These are phyloP conservation scores for Chlamydomonas incerta DNA, from an alignment of 139 green algal genomes.

Conservation along the genomic window DNA sequence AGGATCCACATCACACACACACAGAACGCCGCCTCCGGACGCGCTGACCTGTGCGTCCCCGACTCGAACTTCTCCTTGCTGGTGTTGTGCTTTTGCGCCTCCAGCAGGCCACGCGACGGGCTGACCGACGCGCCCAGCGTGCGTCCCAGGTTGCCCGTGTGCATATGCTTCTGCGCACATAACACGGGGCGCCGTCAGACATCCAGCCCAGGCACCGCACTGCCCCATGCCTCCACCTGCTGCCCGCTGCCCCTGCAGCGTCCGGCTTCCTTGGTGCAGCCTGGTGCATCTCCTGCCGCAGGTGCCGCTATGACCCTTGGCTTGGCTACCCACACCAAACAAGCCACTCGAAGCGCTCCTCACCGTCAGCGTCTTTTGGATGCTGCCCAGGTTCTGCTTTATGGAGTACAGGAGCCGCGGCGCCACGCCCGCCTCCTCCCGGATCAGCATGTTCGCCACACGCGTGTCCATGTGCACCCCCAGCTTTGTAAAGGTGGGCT, in stretches of 20 bases:
- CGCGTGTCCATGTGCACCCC: slow-evolving; percentile 66
- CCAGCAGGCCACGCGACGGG: slow-evolving; percentile 64
- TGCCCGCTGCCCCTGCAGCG: no score
- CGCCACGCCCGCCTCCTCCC: slow-evolving; percentile 71
- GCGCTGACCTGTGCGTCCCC: slow-evolving; percentile 52
- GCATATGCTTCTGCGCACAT: slow-evolving; percentile 53
- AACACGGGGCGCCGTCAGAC: no score
- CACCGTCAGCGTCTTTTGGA: slow-evolving; percentile 64
- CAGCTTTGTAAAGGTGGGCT: slow-evolving; percentile 71
- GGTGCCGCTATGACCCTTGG: no score
- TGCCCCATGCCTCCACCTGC: no score
- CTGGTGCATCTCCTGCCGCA: no score
- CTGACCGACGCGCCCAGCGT: slow-evolving; percentile 49
- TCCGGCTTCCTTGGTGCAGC: neutral
- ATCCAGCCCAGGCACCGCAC: no score
- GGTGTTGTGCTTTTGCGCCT: slow-evolving; percentile 61
- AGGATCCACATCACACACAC: no score
- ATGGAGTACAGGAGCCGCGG: slow-evolving; percentile 71
- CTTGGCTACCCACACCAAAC: no score
- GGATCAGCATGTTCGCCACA: slow-evolving; percentile 71
- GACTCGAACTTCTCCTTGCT: slow-evolving; percentile 53
- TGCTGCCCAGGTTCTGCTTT: slow-evolving; percentile 63
- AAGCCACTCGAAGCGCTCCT: no score
- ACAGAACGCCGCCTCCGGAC: no score
- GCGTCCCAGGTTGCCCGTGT: slow-evolving; percentile 54